Evolutionary conservation across 1,139 yeast species (phyloP).

Genomic region (Candida pseudoviswanathii): DNA sequence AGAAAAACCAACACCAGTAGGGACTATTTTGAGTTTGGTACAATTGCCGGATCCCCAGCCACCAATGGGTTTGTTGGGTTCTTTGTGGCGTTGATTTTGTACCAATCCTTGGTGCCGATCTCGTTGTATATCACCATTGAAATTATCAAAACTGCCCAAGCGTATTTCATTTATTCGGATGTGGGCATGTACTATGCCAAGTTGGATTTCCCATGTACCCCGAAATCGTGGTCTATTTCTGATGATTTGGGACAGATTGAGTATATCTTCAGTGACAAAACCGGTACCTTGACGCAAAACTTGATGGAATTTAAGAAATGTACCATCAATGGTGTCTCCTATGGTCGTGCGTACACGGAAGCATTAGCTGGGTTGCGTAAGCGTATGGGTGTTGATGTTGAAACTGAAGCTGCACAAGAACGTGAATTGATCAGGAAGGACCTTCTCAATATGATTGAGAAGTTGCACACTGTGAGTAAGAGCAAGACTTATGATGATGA

Average conservation of each 20-base stretch:
- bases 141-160: conserved; percentile 60
- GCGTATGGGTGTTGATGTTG: conserved; percentile 57
- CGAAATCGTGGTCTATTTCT: conserved; percentile 63
- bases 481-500: conserved; percentile 39
- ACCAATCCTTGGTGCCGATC: conserved; percentile 61
- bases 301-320: conserved; percentile 64
- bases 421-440: conserved; percentile 41
- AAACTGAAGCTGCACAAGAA: conserved; percentile 45
- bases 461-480: conserved; percentile 22
- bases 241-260: conserved; percentile 70
- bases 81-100: conserved; percentile 55
- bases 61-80: conserved; percentile 54
- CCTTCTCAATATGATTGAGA: conserved; percentile 36
- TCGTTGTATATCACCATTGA: conserved; percentile 62
- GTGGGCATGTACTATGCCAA: conserved; percentile 51
- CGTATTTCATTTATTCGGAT: conserved; percentile 57
- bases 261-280: conserved; percentile 62
- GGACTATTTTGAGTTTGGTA: conserved; percentile 49
- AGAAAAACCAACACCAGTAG: conserved; percentile 35
- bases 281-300: conserved; percentile 63
- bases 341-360: conserved; percentile 65
- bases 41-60: conserved; percentile 53
- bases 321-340: conserved; percentile 54
- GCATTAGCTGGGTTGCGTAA: conserved; percentile 61
- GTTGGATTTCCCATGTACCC: conserved; percentile 61